Evolutionary conservation across 2,329 filamentous ascomycete genomes (phyloP).

Genomic region (Calonectria hongkongensis): DNA sequence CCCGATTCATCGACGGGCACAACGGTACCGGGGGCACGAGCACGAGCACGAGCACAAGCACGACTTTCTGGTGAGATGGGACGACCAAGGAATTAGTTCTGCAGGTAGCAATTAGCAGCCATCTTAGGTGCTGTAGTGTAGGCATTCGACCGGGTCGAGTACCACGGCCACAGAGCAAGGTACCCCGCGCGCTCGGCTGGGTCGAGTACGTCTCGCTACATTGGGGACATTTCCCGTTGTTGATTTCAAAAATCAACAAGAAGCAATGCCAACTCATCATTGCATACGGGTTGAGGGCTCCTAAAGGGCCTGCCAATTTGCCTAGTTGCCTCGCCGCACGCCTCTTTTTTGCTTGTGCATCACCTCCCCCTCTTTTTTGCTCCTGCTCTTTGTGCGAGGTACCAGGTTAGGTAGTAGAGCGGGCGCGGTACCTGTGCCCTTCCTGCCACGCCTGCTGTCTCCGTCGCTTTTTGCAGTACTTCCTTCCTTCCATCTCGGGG

Average conservation of each 20-base stretch:
- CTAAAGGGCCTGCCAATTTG: constrained; percentile 47
- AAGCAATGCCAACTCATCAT: constrained; percentile 85
- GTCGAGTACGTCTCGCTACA: constrained; percentile 47
- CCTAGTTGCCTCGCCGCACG: constrained; percentile 50
- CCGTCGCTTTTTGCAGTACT: constrained; percentile 24
- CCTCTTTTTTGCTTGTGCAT: constrained; percentile 45
- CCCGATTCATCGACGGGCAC: constrained; percentile 31
- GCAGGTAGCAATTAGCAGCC: constrained; percentile 28
- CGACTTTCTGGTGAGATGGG: constrained; percentile 27
- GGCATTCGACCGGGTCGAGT: constrained; percentile 33
- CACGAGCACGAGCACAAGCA: neutral
- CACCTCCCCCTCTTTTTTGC: constrained; percentile 35
- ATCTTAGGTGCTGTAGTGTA: constrained; percentile 25
- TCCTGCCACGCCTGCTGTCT: constrained; percentile 43
- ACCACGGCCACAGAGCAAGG: constrained; percentile 35
- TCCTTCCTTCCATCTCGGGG: constrained; percentile 37
- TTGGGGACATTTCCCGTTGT: constrained; percentile 50
- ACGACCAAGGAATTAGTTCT: constrained; percentile 24
- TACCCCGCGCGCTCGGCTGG: constrained; percentile 50
- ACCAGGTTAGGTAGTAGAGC: neutral
- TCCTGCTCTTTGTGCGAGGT: constrained; percentile 7
- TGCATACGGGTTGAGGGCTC: constrained; percentile 76
- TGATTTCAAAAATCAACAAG: constrained; percentile 71
- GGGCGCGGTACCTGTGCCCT: constrained; percentile 13
- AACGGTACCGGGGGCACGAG: neutral